Conservation (phyloP, 768 basidiomycete genomes). For the Tylopilus plumbeoviolaceoides region DNA sequence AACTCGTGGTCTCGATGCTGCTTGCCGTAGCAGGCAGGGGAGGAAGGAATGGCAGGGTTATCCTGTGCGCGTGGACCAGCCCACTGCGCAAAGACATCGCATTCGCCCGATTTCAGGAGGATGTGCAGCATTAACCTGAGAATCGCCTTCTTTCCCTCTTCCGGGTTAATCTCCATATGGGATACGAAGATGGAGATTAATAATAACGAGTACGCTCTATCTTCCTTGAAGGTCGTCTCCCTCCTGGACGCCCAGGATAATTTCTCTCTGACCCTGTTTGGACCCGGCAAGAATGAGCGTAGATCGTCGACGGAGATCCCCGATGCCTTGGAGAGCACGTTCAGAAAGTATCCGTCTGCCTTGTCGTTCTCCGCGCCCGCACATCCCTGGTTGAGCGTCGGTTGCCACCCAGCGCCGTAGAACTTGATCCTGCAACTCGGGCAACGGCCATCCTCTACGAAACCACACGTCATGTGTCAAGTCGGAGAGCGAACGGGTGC, state of each 20-base stretch:
- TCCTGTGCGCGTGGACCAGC: background rate
- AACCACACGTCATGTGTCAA: background rate
- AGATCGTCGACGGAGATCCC: conserved; percentile 1
- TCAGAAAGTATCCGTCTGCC: background rate
- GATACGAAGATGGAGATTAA: conserved; percentile 6
- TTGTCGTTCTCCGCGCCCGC: conserved; percentile 6
- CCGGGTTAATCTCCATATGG: background rate
- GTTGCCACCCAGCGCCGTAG: conserved; percentile 4
- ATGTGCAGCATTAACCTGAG: conserved; percentile 4
- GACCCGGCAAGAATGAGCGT: conserved; percentile 1
- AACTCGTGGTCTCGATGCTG: background rate
- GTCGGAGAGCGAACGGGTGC: conserved; percentile 1
- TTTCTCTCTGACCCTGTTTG: conserved; percentile 8
- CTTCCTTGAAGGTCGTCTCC: background rate
- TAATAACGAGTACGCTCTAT: background rate
- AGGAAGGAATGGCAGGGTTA: conserved; percentile 7
- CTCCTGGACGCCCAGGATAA: conserved; percentile 1
- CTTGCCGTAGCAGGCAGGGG: conserved; percentile 1
- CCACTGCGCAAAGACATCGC: conserved; percentile 7
- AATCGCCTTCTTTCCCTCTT: background rate
- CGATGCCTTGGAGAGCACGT: conserved; percentile 2
- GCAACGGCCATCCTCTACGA: conserved; percentile 1
- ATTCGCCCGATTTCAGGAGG: conserved; percentile 1
- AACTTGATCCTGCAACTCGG: conserved; percentile 5
- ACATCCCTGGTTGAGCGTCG: background rate